Evolutionary conservation across 2,329 filamentous ascomycete species (phyloP).

Genomic region (Lachnellula arida): DNA sequence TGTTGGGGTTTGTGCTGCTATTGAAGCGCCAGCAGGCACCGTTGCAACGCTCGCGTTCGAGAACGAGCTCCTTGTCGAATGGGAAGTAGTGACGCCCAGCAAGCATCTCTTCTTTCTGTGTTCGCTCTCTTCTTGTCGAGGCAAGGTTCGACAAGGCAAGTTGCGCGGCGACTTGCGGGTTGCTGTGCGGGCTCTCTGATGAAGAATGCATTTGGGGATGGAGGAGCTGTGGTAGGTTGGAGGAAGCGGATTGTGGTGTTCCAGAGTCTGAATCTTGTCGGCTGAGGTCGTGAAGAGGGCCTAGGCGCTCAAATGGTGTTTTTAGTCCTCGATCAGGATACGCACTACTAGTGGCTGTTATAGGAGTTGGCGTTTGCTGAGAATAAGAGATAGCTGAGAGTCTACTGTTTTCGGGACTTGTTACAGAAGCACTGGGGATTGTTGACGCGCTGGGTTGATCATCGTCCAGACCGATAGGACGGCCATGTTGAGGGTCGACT

Average conservation of each 20-base stretch:
- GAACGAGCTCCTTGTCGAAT: slow-evolving; percentile 69
- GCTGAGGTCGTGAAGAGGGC: slow-evolving; percentile 55
- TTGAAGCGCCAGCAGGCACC: slow-evolving; percentile 83
- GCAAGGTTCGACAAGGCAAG: slow-evolving; percentile 31
- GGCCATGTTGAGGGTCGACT: slow-evolving; percentile 57
- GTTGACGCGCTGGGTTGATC: slow-evolving; percentile 56
- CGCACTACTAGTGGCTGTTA: slow-evolving; percentile 47
- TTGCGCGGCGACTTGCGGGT: slow-evolving; percentile 30
- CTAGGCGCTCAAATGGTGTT: slow-evolving; percentile 56
- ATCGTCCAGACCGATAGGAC: slow-evolving; percentile 50
- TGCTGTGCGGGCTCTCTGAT: slow-evolving; percentile 26
- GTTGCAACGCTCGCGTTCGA: slow-evolving; percentile 81
- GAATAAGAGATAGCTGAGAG: slow-evolving; percentile 50
- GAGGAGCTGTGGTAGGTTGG: slow-evolving; percentile 49
- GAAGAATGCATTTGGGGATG: slow-evolving; percentile 27
- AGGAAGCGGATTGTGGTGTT: slow-evolving; percentile 40
- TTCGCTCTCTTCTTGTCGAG: slow-evolving; percentile 36
- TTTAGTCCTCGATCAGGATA: slow-evolving; percentile 36
- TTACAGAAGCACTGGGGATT: slow-evolving; percentile 51
- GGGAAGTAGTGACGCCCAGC: slow-evolving; percentile 73
- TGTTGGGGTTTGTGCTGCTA: slow-evolving; percentile 70
- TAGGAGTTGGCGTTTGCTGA: slow-evolving; percentile 53
- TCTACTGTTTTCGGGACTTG: slow-evolving; percentile 55
- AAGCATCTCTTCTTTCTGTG: slow-evolving; percentile 90
- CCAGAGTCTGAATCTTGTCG: slow-evolving; percentile 45